phyloP scores from a whole-genome alignment of 495 filamentous ascomycete genomes.

The Poronia punctata region DNA sequence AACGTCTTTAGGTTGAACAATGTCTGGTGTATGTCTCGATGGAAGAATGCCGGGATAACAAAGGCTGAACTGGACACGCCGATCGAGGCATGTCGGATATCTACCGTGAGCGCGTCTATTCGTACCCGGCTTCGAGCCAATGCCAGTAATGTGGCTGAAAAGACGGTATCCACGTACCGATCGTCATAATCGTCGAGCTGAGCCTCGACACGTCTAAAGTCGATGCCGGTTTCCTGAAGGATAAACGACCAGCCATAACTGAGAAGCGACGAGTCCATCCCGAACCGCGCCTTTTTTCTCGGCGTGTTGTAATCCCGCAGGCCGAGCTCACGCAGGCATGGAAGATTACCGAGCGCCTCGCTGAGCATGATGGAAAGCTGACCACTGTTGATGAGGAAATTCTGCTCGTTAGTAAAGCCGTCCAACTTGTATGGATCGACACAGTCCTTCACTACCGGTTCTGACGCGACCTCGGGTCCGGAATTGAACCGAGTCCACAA shows the following conservation, averaged over 20 bases:
- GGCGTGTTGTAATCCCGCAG: constrained; percentile 27
- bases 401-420: constrained; percentile 16
- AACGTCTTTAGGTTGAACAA: constrained; percentile 11
- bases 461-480: neutral
- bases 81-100: constrained; percentile 13
- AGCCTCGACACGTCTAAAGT: constrained; percentile 6
- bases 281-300: constrained; percentile 6
- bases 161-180: constrained; percentile 17
- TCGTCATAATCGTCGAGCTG: constrained; percentile 17
- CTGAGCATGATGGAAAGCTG: constrained; percentile 20
- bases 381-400: constrained; percentile 18
- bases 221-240: constrained; percentile 12
- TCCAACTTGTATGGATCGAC: constrained; percentile 14
- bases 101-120: constrained; percentile 8
- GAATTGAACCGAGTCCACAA: neutral
- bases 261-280: constrained; percentile 1
- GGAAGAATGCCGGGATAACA: constrained; percentile 9
- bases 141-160: constrained; percentile 15
- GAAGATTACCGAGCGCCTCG: constrained; percentile 30
- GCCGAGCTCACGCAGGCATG: constrained; percentile 27
- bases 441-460: constrained; percentile 7
- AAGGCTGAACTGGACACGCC: constrained; percentile 22
- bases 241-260: constrained; percentile 16
- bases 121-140: constrained; percentile 10
- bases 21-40: neutral